Percentiles rank a stretch among this genome's conserved stretches.
Evolutionary conservation across 2,329 filamentous ascomycete species (phyloP).

Genomic region (Ophiobolus disseminans): DNA sequence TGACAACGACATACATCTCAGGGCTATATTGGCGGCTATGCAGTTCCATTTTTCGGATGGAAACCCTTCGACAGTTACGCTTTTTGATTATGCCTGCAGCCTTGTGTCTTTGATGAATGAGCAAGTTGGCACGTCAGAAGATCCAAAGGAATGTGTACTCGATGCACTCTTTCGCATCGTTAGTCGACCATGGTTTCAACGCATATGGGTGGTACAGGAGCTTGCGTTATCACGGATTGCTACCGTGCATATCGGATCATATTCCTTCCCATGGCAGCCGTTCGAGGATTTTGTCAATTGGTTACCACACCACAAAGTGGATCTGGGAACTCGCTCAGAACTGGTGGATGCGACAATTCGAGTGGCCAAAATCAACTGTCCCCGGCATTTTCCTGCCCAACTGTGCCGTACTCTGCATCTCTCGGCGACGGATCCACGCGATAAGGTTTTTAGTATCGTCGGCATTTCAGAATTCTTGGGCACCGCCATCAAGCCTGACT

Average conservation of each 20-base stretch:
- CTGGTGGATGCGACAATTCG: neutral
- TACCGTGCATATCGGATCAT: neutral
- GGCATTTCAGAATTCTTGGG: conserved; percentile 6
- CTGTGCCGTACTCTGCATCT: neutral
- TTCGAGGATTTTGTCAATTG: neutral
- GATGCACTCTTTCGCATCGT: neutral
- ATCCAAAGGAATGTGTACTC: neutral
- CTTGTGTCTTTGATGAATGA: neutral
- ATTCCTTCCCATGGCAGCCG: neutral
- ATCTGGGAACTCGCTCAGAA: neutral
- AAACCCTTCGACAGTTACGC: neutral
- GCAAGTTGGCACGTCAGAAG: neutral
- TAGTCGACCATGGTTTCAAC: neutral
- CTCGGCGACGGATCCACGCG: conserved; percentile 13
- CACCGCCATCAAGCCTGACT: neutral
- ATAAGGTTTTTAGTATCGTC: conserved; percentile 13
- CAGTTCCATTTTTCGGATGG: neutral
- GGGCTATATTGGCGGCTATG: neutral
- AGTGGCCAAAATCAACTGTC: neutral
- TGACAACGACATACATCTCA: neutral
- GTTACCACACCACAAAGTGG: neutral
- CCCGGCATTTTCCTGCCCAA: neutral
- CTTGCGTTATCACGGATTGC: neutral
- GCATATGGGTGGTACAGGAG: conserved; percentile 10
- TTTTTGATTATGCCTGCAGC: neutral